Conservation (phyloP, 441 rosid species). For the Euphorbia celastroides region DNA sequence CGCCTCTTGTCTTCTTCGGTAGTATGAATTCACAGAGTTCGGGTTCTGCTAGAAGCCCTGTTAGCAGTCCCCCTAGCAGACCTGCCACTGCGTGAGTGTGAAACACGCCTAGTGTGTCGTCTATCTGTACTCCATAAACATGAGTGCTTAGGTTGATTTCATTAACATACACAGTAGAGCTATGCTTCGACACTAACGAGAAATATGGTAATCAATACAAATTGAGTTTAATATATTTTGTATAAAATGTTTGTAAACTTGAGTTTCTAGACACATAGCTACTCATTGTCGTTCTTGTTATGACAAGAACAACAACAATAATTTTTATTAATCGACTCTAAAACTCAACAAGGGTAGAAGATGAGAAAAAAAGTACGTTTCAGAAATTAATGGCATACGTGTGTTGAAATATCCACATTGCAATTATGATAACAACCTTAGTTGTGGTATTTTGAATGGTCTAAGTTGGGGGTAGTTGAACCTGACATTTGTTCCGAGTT, state of each 20-base stretch:
- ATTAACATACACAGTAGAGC: too few species aligned
- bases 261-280: too few species aligned
- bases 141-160: too few species aligned
- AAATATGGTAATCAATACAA: too few species aligned
- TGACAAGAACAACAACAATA: too few species aligned
- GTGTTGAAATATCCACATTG: not conserved
- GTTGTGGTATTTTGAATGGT: not conserved
- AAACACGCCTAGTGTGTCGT: slow-evolving; percentile 74
- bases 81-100: slow-evolving; percentile 91
- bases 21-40: slow-evolving; percentile 40
- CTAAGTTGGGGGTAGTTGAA: not conserved
- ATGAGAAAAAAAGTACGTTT: not conserved
- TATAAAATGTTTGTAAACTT: too few species aligned
- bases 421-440: not conserved
- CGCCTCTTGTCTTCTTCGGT: slow-evolving; percentile 50
- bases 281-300: too few species aligned
- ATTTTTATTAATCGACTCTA: not conserved
- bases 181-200: too few species aligned
- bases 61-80: slow-evolving; percentile 55
- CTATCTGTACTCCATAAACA: too few species aligned
- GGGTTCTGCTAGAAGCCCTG: slow-evolving; percentile 81
- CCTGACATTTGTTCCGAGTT: not conserved
- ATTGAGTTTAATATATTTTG: too few species aligned
- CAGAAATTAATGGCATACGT: not conserved
- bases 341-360: not conserved